Base-by-base conservation (phyloP, 768 basidiomycete species). In the Suillus decipiens region DNA sequence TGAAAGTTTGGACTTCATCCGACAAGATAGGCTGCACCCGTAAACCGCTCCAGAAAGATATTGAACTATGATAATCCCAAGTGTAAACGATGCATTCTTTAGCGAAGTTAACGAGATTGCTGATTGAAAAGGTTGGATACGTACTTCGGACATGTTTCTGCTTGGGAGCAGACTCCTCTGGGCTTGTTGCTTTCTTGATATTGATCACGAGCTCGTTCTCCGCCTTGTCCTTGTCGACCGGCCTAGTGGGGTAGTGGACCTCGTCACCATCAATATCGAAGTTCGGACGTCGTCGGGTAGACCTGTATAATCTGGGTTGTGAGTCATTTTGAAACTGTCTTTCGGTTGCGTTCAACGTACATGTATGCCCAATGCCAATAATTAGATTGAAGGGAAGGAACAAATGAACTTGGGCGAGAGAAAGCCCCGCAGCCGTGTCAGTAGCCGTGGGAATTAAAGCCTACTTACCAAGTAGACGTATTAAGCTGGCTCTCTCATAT, bases 131-230 rank as follows among this genome's bases (percentile, higher is more conserved):
- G 63, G 58, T 60, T 64, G 51, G 53, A 60, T 48, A 82, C 90
- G 75, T 78, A 98, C 96, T 99, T 75, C 97, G 87, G 70, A 99
- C 97, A 73, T 99, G 97, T 74, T 99, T 99, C 84, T 98, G 96
- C 77, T 99, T 99, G 9, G 97, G 97, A 5, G 97, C 96, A 34
- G 88, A 86, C 80, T 99, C 97, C 58, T 99, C 97, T 47, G 94
- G 81, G 72, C 86, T 95, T 7, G 96, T 98, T 4, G 97, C 97
- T 75, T 99, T 99, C 85, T 99, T 99, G 76, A 99, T 96, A 73
- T 96, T 95, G 39, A 96, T 83, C 19, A 89, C 88, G 19, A 99
- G 86, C 75, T 99, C 97, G 61, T 89, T 85, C 75, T 99, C 97
- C 53, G 95, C 95, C 81, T 95, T 97, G 72, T 99, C 97, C 81